These are phyloP conservation scores for Linum usitatissimum DNA, from an alignment of 345 rosid species.

Conservation along the genomic window DNA sequence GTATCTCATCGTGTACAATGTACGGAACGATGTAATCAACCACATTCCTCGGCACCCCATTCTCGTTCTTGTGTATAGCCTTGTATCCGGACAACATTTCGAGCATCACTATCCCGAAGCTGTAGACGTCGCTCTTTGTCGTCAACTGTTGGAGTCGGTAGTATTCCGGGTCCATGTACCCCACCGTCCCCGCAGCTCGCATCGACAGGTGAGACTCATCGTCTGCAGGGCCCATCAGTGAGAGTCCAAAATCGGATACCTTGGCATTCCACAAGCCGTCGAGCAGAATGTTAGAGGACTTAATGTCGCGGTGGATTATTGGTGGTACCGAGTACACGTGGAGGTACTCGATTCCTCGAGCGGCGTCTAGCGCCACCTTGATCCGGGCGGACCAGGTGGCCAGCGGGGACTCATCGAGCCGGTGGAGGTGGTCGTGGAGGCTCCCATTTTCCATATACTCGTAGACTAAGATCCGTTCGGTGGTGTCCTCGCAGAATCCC, in stretches of 20 bases:
- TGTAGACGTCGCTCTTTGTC: background rate
- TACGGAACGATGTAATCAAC: slow-evolving; percentile 58
- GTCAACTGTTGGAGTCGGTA: slow-evolving; percentile 27
- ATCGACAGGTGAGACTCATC: slow-evolving; percentile 51
- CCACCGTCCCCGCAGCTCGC: slow-evolving; percentile 60
- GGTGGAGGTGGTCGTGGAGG: slow-evolving; percentile 64
- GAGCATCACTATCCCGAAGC: background rate
- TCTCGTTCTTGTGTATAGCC: background rate
- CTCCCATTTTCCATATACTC: slow-evolving; percentile 62
- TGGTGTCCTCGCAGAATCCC: slow-evolving; percentile 57
- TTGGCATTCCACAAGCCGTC: slow-evolving; percentile 48
- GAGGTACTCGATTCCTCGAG: slow-evolving; percentile 63
- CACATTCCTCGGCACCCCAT: slow-evolving; percentile 22
- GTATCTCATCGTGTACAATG: slow-evolving; percentile 48
- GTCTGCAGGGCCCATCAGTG: slow-evolving; percentile 49
- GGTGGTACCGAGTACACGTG: slow-evolving; percentile 53
- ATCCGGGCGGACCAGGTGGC: slow-evolving; percentile 56
- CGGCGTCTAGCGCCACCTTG: slow-evolving; percentile 56
- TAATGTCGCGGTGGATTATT: slow-evolving; percentile 76
- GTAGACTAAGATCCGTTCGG: slow-evolving; percentile 50
- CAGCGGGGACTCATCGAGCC: slow-evolving; percentile 28
- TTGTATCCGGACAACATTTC: background rate
- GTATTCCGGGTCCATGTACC: slow-evolving; percentile 80
- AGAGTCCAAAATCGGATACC: slow-evolving; percentile 75
- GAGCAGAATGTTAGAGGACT: slow-evolving; percentile 63